These are phyloP conservation scores for Thuja plicata DNA, from an alignment of 83 land plant genomes.

Conservation along the genomic window DNA sequence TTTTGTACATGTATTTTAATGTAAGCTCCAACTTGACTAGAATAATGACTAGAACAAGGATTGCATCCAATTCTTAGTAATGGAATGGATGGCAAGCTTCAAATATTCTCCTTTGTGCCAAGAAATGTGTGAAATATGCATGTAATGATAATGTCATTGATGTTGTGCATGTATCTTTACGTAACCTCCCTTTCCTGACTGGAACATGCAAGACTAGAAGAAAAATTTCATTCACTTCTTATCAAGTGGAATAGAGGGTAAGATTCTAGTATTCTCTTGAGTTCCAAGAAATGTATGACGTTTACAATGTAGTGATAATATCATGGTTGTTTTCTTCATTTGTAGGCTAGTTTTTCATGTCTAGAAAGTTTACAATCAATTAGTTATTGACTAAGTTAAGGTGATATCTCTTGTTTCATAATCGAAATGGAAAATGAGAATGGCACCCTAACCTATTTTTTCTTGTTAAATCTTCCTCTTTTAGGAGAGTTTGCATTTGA, in stretches of 20 bases:
- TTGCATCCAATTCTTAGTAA: too few relatives aligned
- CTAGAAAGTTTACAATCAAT: neutral
- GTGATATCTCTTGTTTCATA: neutral
- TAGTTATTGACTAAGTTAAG: neutral
- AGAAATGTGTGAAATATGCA: too few relatives aligned
- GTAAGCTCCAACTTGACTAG: too few relatives aligned
- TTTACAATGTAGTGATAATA: too few relatives aligned
- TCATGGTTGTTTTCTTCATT: neutral
- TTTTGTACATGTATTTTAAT: too few relatives aligned
- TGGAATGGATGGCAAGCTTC: too few relatives aligned
- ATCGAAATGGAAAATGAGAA: neutral
- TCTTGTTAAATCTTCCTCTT: too few relatives aligned
- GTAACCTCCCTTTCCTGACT: neutral
- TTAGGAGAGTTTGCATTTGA: too few relatives aligned
- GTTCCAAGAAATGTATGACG: neutral
- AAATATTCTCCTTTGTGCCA: too few relatives aligned
- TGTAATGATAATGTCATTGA: too few relatives aligned
- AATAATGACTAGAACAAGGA: too few relatives aligned
- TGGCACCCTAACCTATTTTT: too few relatives aligned
- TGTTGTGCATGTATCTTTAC: neutral
- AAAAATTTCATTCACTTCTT: neutral
- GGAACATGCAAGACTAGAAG: neutral
- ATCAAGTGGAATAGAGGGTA: neutral
- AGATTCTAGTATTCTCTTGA: neutral
- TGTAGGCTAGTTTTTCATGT: neutral